Base-by-base conservation (phyloP, 306 rosid genomes). In the Castanea crenata region DNA sequence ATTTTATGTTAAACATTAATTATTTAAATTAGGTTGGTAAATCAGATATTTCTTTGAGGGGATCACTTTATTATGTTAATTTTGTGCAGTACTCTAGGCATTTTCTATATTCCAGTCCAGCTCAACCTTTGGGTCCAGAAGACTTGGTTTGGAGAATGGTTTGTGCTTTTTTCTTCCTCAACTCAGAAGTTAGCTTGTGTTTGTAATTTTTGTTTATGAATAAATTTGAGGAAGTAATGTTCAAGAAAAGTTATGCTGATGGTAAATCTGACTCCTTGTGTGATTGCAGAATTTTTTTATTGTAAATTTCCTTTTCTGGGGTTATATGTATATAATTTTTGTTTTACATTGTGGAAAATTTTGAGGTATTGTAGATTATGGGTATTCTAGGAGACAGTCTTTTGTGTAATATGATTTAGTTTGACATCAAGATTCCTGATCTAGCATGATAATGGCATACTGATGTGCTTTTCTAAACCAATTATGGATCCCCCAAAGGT, bases 111-210 rank as follows among this genome's bases (percentile, higher is more conserved):
- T 92, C 98, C 56, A 89, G 84, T 84, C 99, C 99, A 41, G 97
- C 99, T 79, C 97, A 88, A 86, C 94, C 94, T 1, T 77, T 95
- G 92, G 99, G 99, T 82, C 93, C 98, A 18, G 99, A 92, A 91
- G 98, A 95, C 85, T 85, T 95, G 89, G 93, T 79, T 76, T 95
- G 99, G 99, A 91, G 88, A 91, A 92, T 95, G 99, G 99, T 95
- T 85, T 54, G 93, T 79, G 25, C 9, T 77, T 59, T 54, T 79
- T 76, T 79, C 63, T 69, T 82, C 59, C 18, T 32, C 15, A 0
- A 27, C 38, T 49, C 56, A 41, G 23, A 21, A 54, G 55, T 31
- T n/a, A n/a, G 19, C 31, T 5, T 72, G 59, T 51, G 25, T 32
- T 49, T 62, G 16, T 58, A 29, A 23, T 71, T 74, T 59, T 78